These are phyloP conservation scores for Neoarthrinium moseri DNA, from an alignment of 2,329 filamentous ascomycete species.

Conservation along the genomic window DNA sequence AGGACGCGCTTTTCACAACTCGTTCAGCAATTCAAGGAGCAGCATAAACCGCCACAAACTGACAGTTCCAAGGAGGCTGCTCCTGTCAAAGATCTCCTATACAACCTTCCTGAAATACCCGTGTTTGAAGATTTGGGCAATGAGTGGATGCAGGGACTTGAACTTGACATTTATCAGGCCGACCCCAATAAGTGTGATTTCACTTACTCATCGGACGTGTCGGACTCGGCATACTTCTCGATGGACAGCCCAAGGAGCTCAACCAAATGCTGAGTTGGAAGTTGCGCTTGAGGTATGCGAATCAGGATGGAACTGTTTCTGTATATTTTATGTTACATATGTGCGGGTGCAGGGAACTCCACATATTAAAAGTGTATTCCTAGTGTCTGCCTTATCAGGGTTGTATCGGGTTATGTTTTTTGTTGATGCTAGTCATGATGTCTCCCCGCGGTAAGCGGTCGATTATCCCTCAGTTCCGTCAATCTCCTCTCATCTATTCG, in stretches of 20 bases:
- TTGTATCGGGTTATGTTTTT: too few species aligned
- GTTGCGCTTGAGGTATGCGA: neutral
- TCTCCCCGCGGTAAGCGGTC: too few species aligned
- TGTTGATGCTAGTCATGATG: too few species aligned
- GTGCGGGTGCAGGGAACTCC: too few species aligned
- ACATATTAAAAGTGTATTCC: too few species aligned
- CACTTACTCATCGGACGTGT: neutral
- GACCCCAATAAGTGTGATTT: neutral
- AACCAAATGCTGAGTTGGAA: neutral
- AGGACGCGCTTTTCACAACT: neutral
- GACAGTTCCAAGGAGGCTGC: neutral
- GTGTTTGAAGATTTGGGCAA: too few species aligned
- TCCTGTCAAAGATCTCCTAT: neutral
- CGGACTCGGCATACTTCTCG: slow-evolving; percentile 5
- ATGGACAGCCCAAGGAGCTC: slow-evolving; percentile 3
- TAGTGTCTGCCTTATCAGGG: too few species aligned
- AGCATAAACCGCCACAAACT: neutral
- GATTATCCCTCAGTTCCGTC: too few species aligned
- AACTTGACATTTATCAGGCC: neutral
- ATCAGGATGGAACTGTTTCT: too few species aligned
- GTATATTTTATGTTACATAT: too few species aligned
- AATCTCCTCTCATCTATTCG: too few species aligned
- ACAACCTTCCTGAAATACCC: neutral
- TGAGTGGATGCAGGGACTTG: too few species aligned
- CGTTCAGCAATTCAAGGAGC: neutral